Evolutionary conservation across 2,329 filamentous ascomycete genomes (phyloP).

Genomic region (Phoma sp.): DNA sequence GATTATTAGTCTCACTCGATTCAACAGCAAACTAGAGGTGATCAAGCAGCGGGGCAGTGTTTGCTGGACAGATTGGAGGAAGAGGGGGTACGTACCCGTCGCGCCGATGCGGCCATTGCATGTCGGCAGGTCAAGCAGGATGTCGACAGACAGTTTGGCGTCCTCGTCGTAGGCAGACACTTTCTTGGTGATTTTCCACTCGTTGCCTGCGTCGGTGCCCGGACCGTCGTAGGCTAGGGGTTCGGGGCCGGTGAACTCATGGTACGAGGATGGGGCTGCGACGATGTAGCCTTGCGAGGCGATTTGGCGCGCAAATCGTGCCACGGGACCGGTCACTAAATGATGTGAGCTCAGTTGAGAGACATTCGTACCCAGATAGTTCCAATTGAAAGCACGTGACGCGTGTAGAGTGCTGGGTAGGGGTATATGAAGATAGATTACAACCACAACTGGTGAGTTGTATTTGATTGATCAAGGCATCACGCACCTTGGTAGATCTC

Average conservation of each 20-base stretch:
- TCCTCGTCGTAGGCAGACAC: constrained; percentile 80
- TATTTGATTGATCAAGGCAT: neutral
- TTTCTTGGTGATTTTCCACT: constrained; percentile 85
- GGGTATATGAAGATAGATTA: neutral
- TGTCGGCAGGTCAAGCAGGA: constrained; percentile 50
- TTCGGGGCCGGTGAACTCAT: constrained; percentile 88
- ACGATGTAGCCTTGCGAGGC: constrained; percentile 93
- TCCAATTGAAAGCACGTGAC: neutral
- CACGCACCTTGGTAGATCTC: constrained; percentile 90
- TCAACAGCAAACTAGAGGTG: no score
- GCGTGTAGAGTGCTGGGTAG: neutral
- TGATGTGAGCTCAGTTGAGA: constrained; percentile 4
- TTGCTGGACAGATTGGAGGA: neutral
- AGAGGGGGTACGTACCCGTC: constrained; percentile 29
- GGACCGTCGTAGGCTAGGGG: constrained; percentile 83
- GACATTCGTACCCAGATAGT: neutral
- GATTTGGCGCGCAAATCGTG: constrained; percentile 88
- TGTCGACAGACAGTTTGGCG: constrained; percentile 52
- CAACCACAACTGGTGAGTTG: neutral
- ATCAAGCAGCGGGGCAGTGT: no score
- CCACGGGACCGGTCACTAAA: constrained; percentile 82
- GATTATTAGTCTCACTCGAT: neutral
- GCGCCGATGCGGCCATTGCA: constrained; percentile 72
- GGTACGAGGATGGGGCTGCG: constrained; percentile 87
- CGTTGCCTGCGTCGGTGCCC: constrained; percentile 86